Percentiles rank a stretch among this genome's conserved stretches.
Evolutionary conservation across 441 rosid genomes (phyloP).

Genomic region (Erysimum cheiri): DNA sequence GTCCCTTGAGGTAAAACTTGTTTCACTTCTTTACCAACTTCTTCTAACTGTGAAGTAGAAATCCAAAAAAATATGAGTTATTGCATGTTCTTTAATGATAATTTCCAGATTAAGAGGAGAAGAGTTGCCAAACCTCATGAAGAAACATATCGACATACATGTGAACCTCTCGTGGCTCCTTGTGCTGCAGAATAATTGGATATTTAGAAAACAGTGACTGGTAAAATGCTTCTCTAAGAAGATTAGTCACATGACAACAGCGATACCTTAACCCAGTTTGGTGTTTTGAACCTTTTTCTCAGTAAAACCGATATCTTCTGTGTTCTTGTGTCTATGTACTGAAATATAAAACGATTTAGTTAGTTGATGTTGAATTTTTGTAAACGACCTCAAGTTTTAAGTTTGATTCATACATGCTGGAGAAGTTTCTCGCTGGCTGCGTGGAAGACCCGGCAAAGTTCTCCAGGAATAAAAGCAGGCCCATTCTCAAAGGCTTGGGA

Average conservation of each 20-base stretch:
- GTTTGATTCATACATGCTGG: conserved; percentile 68
- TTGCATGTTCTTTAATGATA: conserved; percentile 21
- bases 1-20: conserved; percentile 88
- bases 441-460: conserved; percentile 79
- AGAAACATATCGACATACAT: conserved; percentile 95
- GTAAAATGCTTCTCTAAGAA: conserved; percentile 18
- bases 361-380: conserved; percentile 28
- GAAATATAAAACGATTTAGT: conserved; percentile 41
- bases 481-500: conserved; percentile 67
- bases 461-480: conserved; percentile 91
- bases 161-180: conserved; percentile 98
- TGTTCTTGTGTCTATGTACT: conserved; percentile 86
- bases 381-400: conserved; percentile 18
- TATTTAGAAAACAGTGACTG: conserved; percentile 31
- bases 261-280: conserved; percentile 96
- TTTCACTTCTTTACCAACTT: conserved; percentile 74
- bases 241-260: conserved; percentile 27
- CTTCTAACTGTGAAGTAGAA: conserved; percentile 65
- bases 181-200: conserved; percentile 70
- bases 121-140: conserved; percentile 71
- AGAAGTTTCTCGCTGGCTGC: conserved; percentile 86
- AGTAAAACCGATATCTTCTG: conserved; percentile 83
- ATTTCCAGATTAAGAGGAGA: conserved; percentile 26
- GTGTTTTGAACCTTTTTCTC: conserved; percentile 92
- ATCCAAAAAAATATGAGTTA: not conserved